phyloP scores from a whole-genome alignment of 2,329 filamentous ascomycete genomes.

The Ampelomyces quisqualis region DNA sequence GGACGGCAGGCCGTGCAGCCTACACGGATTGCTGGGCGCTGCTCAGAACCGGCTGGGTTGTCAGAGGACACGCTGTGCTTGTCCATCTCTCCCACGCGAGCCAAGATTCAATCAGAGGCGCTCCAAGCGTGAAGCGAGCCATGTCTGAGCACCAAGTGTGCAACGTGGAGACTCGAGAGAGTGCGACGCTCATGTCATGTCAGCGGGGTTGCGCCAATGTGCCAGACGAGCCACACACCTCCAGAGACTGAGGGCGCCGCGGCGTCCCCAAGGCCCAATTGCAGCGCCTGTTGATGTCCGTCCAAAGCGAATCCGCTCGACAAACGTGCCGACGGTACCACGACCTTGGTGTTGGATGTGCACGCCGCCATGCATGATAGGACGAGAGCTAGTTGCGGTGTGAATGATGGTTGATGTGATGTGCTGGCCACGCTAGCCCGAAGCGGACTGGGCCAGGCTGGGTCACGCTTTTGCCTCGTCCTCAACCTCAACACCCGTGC shows the following conservation, averaged over 20 bases:
- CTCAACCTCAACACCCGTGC: slow-evolving; percentile 31
- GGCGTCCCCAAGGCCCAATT: slow-evolving; percentile 19
- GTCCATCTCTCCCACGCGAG: slow-evolving; percentile 19
- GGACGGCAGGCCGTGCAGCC: slow-evolving; percentile 40
- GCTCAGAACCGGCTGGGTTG: slow-evolving; percentile 23
- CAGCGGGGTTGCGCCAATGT: slow-evolving; percentile 26
- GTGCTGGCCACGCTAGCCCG: slow-evolving; percentile 37
- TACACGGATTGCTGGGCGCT: slow-evolving; percentile 19
- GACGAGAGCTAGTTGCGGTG: slow-evolving; percentile 37
- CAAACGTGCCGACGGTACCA: slow-evolving; percentile 42
- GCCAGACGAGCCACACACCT: slow-evolving; percentile 22
- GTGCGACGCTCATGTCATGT: slow-evolving; percentile 40
- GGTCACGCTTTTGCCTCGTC: slow-evolving; percentile 34
- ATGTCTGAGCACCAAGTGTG: slow-evolving; percentile 25
- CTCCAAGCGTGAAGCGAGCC: slow-evolving; percentile 22
- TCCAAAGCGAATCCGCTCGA: slow-evolving; percentile 26
- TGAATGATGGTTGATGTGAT: too few species aligned
- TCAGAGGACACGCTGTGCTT: slow-evolving; percentile 15
- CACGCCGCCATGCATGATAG: slow-evolving; percentile 35
- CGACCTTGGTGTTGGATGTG: slow-evolving; percentile 39
- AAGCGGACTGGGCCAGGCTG: slow-evolving; percentile 11
- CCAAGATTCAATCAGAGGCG: slow-evolving; percentile 14
- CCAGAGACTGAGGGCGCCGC: slow-evolving; percentile 13
- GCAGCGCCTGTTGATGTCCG: slow-evolving; percentile 12
- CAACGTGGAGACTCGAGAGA: slow-evolving; percentile 44